These are phyloP conservation scores for Sporopachydermia lactativora DNA, from an alignment of 805 yeast genomes.

Conservation along the genomic window DNA sequence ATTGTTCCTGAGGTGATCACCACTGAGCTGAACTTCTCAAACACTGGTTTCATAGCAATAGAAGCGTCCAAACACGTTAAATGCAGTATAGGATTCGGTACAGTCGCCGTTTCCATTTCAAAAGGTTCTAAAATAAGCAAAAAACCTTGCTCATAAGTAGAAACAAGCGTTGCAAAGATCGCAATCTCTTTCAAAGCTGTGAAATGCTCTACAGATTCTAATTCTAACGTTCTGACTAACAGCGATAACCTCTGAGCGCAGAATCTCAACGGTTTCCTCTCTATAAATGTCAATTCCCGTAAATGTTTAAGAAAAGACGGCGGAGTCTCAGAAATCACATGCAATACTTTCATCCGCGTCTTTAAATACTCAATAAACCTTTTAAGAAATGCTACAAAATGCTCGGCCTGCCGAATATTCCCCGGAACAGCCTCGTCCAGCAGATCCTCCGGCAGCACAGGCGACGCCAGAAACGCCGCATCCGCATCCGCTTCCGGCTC, in stretches of 20 bases:
- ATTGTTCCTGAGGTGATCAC: constrained; percentile 96
- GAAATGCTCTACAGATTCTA: constrained; percentile 80
- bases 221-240: constrained; percentile 78
- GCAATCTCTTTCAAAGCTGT: constrained; percentile 91
- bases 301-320: constrained; percentile 83
- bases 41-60: constrained; percentile 93
- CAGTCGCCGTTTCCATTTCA: constrained; percentile 89
- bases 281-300: constrained; percentile 86
- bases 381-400: constrained; percentile 84
- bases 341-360: constrained; percentile 94
- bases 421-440: constrained; percentile 94
- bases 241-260: constrained; percentile 86
- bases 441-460: constrained; percentile 74
- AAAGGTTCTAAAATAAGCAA: constrained; percentile 87
- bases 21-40: constrained; percentile 83
- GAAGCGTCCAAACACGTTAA: constrained; percentile 96
- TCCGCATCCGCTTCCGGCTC: constrained; percentile 46
- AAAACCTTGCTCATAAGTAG: constrained; percentile 92
- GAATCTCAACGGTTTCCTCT: constrained; percentile 78
- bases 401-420: constrained; percentile 92
- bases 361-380: constrained; percentile 89
- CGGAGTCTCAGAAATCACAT: constrained; percentile 97
- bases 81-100: constrained; percentile 89
- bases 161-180: constrained; percentile 88
- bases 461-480: constrained; percentile 72